phyloP scores from a whole-genome alignment of 2,329 filamentous ascomycete genomes.

The Trichoderma gracile region DNA sequence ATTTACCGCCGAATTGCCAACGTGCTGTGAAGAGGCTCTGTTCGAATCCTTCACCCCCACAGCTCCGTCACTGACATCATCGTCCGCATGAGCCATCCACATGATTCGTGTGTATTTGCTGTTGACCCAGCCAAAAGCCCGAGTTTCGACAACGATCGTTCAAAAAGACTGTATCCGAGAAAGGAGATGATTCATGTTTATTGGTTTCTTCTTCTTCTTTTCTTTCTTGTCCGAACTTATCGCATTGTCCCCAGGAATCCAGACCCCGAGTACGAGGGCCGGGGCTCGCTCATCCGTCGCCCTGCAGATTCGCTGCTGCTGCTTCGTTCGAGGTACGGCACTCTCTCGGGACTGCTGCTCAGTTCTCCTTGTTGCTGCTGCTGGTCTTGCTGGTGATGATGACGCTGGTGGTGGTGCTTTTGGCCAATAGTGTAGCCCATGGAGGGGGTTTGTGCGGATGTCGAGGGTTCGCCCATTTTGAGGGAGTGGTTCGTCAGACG shows the following conservation, averaged over 20 bases:
- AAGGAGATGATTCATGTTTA: too few relatives aligned
- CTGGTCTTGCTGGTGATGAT: neutral
- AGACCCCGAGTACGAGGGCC: slow-evolving; percentile 16
- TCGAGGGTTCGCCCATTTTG: slow-evolving; percentile 4
- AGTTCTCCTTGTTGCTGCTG: neutral
- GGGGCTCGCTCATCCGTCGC: slow-evolving; percentile 7
- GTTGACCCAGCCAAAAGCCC: neutral
- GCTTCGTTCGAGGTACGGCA: slow-evolving; percentile 1
- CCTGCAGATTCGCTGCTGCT: slow-evolving; percentile 15
- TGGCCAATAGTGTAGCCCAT: neutral
- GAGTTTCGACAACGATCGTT: too few relatives aligned
- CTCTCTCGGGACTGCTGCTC: slow-evolving; percentile 13
- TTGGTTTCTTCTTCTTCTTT: too few relatives aligned
- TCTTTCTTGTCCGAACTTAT: neutral
- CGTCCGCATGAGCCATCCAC: neutral
- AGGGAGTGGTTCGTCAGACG: neutral
- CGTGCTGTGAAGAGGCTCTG: neutral
- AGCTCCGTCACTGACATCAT: slow-evolving; percentile 12
- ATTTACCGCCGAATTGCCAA: too few relatives aligned
- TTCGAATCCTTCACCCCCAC: neutral
- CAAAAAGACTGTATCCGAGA: neutral
- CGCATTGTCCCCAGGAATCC: slow-evolving; percentile 27
- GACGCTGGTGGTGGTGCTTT: neutral
- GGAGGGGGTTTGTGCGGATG: neutral
- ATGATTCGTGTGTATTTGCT: too few relatives aligned